phyloP scores from a whole-genome alignment of 225 moss, liverwort and hornwort genomes.

The Marchantia paleacea region DNA sequence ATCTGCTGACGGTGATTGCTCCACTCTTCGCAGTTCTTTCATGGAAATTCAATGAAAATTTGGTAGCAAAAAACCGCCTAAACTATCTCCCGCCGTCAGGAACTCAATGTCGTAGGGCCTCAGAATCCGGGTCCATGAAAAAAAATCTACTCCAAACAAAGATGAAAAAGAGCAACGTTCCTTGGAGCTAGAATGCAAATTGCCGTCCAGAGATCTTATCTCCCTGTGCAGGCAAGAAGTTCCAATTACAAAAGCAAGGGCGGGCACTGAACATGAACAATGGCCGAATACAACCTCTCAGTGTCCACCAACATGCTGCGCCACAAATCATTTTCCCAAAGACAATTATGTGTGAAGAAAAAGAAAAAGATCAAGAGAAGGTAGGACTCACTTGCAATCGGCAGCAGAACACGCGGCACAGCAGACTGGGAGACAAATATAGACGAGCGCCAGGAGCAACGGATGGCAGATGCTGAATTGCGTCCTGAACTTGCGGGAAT shows the following conservation, averaged over 20 bases:
- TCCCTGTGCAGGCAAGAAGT: not conserved
- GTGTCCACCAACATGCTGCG: too few species aligned
- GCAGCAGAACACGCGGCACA: not conserved
- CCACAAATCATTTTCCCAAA: too few species aligned
- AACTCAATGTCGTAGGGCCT: not conserved
- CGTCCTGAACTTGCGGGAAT: not conserved
- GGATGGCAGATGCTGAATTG: not conserved
- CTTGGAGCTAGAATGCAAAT: not conserved
- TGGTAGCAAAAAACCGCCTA: not conserved
- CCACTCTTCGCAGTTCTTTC: not conserved
- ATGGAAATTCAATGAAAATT: not conserved
- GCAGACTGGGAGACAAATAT: not conserved
- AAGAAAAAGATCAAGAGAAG: not conserved
- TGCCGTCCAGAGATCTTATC: not conserved
- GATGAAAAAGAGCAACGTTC: not conserved
- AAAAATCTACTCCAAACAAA: not conserved
- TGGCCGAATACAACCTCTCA: not conserved
- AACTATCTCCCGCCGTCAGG: not conserved
- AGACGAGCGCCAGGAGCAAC: not conserved
- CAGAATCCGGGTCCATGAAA: not conserved
- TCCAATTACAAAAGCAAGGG: not conserved
- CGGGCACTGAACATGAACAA: not conserved
- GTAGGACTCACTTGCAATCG: not conserved
- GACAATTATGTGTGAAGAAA: not conserved
- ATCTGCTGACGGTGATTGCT: not conserved